phyloP scores from a whole-genome alignment of 2,329 filamentous ascomycete species.

The Verticillium alfalfae region DNA sequence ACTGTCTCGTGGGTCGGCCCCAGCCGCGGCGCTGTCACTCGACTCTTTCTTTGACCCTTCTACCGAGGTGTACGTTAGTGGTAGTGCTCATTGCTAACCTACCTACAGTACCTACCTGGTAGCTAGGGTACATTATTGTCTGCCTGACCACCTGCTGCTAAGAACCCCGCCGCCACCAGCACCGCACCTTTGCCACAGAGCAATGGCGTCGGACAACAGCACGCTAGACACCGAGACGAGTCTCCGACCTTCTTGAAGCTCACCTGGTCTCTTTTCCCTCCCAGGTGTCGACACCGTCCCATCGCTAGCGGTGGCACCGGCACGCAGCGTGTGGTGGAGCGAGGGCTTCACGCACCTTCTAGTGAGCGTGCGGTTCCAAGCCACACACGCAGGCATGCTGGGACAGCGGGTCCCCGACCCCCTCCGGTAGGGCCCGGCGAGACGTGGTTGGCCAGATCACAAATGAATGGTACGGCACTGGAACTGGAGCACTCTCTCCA shows the following conservation, averaged over 20 bases:
- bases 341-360: background rate
- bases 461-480: too few relatives aligned
- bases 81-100: too few relatives aligned
- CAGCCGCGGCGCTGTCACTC: constrained; percentile 1
- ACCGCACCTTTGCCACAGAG: too few relatives aligned
- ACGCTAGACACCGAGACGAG: background rate
- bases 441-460: too few relatives aligned
- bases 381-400: too few relatives aligned
- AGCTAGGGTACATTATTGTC: background rate
- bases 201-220: background rate
- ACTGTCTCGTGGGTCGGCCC: background rate
- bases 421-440: too few relatives aligned
- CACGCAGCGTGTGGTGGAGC: background rate
- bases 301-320: background rate
- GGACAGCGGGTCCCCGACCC: too few relatives aligned
- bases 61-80: too few relatives aligned
- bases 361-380: too few relatives aligned
- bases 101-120: too few relatives aligned
- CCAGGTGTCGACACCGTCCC: background rate
- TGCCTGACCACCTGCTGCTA: background rate
- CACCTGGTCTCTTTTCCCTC: background rate
- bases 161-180: background rate
- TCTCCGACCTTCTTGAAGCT: background rate
- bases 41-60: background rate
- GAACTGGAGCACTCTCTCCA: too few relatives aligned